These are phyloP conservation scores for Penicillium ucsense DNA, from an alignment of 495 filamentous ascomycete species.

Conservation along the genomic window DNA sequence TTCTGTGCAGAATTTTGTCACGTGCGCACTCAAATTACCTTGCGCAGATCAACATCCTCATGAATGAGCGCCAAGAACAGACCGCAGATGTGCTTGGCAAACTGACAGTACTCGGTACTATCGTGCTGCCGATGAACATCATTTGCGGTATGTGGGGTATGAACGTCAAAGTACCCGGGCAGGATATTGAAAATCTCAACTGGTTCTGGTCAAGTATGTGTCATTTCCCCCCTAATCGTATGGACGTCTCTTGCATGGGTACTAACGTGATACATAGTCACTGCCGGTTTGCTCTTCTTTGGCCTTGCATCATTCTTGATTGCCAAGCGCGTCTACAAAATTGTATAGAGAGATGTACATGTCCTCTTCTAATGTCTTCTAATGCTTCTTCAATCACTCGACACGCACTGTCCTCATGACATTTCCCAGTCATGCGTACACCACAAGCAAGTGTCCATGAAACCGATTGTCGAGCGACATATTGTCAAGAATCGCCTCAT, in stretches of 20 bases:
- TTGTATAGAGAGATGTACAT: conserved; percentile 34
- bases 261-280: conserved; percentile 39
- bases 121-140: conserved; percentile 96
- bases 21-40: conserved; percentile 94
- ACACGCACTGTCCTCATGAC: no score
- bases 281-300: conserved; percentile 65
- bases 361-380: background rate
- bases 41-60: conserved; percentile 86
- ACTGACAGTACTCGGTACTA: conserved; percentile 90
- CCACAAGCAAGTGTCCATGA: no score
- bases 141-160: conserved; percentile 98
- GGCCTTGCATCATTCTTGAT: conserved; percentile 67
- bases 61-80: conserved; percentile 96
- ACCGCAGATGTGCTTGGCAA: conserved; percentile 91
- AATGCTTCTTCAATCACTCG: no score
- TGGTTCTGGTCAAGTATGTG: conserved; percentile 57
- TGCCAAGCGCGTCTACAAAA: conserved; percentile 70
- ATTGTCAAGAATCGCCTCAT: no score
- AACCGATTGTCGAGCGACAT: no score
- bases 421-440: no score
- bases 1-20: conserved; percentile 64
- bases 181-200: conserved; percentile 52
- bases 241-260: background rate
- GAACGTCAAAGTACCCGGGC: conserved; percentile 93
- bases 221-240: background rate